Evolutionary conservation across 2,329 filamentous ascomycete genomes (phyloP), one percentile per base, ranked within the genome.

Genomic region (Apiospora malaysiana): DNA sequence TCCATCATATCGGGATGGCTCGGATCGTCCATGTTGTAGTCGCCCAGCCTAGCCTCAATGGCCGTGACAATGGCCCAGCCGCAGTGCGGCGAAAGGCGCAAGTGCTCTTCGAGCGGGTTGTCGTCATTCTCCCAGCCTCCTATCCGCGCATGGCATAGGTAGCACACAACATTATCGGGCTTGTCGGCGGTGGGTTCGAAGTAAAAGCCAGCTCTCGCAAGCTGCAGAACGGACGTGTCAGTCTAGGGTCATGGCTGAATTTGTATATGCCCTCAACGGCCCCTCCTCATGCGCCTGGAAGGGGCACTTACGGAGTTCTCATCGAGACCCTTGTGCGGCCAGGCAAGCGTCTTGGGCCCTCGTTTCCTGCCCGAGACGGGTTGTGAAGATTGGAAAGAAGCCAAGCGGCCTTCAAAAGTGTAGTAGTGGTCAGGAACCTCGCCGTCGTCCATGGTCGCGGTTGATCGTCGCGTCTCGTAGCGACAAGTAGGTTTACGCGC

Each of bases 81-180:
- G 78, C 96, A 99, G 49, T 91, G 86, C 1, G 90, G 88, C 2
- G 94, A 92, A 79, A 97, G 93, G 74, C 91, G 93, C 42, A 97
- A 80, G 81, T 99, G 96, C 79, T 99, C 96, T 68, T 87, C 86
- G 5, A 97, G 85, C 0, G 96, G 94, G 72, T 94, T 89, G 79
- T 99, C 96, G 27, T 91, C 90, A 49, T 91, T 87, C 77, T 98
- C 95, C 96, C 96, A 99, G 72, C 94, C 95, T 79, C 97, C 94
- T 16, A 99, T 87, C 70, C 91, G 90, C 79, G 94, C 93, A 73
- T 90, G 85, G 83, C 96, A 99, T 47, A 94, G 86, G 81, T 97
- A 98, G 81, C 96, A 99, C 75, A 90, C 89, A 66, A 93, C 93
- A 81, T 98, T 98, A 81, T 99, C 96, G 47, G 91, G 91, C 77